These are phyloP conservation scores for Mycena alexandri DNA, from an alignment of 768 basidiomycete genomes.

Conservation along the genomic window DNA sequence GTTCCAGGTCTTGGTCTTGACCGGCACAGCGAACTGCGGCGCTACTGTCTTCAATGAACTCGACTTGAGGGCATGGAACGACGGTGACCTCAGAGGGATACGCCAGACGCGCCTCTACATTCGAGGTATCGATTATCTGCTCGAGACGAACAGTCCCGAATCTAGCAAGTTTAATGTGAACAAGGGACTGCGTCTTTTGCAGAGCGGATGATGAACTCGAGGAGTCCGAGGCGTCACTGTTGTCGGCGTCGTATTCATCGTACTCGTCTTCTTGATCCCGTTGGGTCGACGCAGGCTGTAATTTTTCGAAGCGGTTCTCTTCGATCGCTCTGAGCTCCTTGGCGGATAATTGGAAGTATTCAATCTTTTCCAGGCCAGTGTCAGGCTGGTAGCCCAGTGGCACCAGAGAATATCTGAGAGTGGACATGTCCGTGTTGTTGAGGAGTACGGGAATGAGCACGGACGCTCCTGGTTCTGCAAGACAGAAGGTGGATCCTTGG, in stretches of 20 bases:
- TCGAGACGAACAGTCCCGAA: slow-evolving; percentile 85
- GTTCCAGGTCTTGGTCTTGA: slow-evolving; percentile 66
- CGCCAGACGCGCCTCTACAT: slow-evolving; percentile 80
- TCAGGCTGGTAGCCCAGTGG: slow-evolving; percentile 66
- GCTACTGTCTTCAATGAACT: slow-evolving; percentile 65
- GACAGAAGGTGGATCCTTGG: slow-evolving; percentile 77
- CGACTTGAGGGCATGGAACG: slow-evolving; percentile 85
- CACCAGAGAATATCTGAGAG: slow-evolving; percentile 79
- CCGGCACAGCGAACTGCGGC: slow-evolving; percentile 73
- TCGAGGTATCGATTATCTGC: slow-evolving; percentile 76
- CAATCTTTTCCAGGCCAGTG: slow-evolving; percentile 58
- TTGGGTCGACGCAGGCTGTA: slow-evolving; percentile 48
- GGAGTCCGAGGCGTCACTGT: slow-evolving; percentile 54
- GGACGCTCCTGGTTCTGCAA: slow-evolving; percentile 63
- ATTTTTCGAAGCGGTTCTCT: slow-evolving; percentile 64
- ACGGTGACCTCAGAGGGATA: slow-evolving; percentile 74
- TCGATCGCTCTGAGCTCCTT: slow-evolving; percentile 80
- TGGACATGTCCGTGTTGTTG: slow-evolving; percentile 87
- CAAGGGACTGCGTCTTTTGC: slow-evolving; percentile 80
- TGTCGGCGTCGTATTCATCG: slow-evolving; percentile 81
- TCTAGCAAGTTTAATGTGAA: slow-evolving; percentile 77
- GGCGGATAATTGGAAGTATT: slow-evolving; percentile 66
- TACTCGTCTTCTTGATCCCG: slow-evolving; percentile 61
- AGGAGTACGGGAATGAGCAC: slow-evolving; percentile 87
- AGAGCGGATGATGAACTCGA: slow-evolving; percentile 58